A percentile compares a stretch with the other conserved stretches of the same genome.
Conservation (phyloP, 257 asterid genomes). For the Fraxinus americana region DNA sequence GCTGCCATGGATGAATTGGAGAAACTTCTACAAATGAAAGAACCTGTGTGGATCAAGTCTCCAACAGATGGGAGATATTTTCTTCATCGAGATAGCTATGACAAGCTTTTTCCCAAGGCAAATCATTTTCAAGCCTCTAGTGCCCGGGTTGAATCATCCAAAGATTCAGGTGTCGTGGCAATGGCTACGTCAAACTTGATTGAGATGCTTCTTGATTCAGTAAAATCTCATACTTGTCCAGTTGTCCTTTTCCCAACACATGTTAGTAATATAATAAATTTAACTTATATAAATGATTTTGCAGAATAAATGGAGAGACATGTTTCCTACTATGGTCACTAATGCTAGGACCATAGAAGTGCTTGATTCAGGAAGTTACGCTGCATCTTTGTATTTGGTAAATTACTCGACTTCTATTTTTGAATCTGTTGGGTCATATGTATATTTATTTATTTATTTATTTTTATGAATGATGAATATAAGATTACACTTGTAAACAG, state of each 20-base stretch:
- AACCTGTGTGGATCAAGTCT: constrained; percentile 62
- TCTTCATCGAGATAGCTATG: constrained; percentile 54
- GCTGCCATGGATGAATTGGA: constrained; percentile 58
- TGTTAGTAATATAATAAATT: background rate
- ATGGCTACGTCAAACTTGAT: constrained; percentile 50
- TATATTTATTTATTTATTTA: background rate
- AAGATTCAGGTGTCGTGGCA: constrained; percentile 57
- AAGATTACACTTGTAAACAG: constrained; percentile 33
- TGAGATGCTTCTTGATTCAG: constrained; percentile 63
- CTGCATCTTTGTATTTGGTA: constrained; percentile 61
- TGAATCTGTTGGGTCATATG: background rate
- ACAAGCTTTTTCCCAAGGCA: constrained; percentile 48
- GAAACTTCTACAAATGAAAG: constrained; percentile 52
- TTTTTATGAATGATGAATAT: background rate
- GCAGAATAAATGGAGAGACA: constrained; percentile 64
- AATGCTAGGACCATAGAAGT: constrained; percentile 52
- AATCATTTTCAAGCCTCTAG: constrained; percentile 34
- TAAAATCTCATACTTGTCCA: constrained; percentile 18
- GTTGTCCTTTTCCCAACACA: background rate
- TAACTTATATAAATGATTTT: constrained; percentile 10
- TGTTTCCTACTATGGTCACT: constrained; percentile 59
- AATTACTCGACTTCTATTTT: background rate
- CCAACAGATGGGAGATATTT: constrained; percentile 39
- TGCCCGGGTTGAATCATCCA: constrained; percentile 71
- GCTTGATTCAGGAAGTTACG: constrained; percentile 45